Evolutionary conservation across 306 rosid species (phyloP), one percentile per base, ranked within the genome.

Genomic region (Mucuna pruriens): DNA sequence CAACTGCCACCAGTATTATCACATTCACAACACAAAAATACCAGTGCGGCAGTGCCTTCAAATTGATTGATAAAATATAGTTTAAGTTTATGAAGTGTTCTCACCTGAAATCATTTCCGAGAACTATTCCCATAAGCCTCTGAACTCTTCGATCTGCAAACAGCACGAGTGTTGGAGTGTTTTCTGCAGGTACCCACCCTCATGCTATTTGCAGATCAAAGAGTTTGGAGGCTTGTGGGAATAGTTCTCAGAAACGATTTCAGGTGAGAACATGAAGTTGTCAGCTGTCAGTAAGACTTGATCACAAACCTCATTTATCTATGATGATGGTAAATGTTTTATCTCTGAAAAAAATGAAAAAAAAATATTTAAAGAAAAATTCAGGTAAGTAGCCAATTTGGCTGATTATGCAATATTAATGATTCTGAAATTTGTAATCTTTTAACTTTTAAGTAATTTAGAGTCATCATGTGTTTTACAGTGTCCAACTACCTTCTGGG

Each of bases 401-500:
- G 31, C 38, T 40, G 9, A 10, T 60, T 29, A 16, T 40, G 74
- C 16, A 55, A 55, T 72, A 65, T 74, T 26, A 34, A 49, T 11
- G 46, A 69, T 45, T 76, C 40, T 33, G 9, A 25, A 64, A 54
- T 20, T 51, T 26, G 45, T 71, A 54, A 61, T 20, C 7, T 70
- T 71, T 64, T 62, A 22, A 57, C 45, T 16, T 52, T 45, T 57
- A 23, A 66, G 58, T 36, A 54, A 85, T 72, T 83, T 61, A 68
- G 75, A 72, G 72, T 75, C 73, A 25, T 75, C 73, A 25, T 82
- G 79, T 42, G 45, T 81, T 80, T 91, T 83, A 69, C 90, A 95
- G 99, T 90, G 66, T 52, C 97, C 80, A 89, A 82, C 85, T 91
- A 95, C 88, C 67, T 90, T 77, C 80, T 89, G 65, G 83, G 87